A percentile compares a stretch with the other conserved stretches of the same genome.
These are phyloP conservation scores for Lodderomyces metapsilosis DNA, from an alignment of 1,139 yeast genomes.

Conservation along the genomic window DNA sequence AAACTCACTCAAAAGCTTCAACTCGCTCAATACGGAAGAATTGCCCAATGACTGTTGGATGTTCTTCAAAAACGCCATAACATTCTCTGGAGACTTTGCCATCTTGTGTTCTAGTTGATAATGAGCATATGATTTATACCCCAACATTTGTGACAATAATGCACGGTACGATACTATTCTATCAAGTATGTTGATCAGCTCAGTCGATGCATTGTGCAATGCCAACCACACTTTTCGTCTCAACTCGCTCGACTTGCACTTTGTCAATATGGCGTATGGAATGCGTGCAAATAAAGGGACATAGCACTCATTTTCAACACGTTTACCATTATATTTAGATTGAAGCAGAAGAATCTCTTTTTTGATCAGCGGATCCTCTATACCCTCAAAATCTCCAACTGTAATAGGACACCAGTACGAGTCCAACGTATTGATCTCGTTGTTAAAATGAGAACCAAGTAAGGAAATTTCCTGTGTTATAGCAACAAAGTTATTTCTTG, in stretches of 20 bases:
- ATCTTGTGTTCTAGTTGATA: constrained; percentile 87
- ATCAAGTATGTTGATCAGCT: constrained; percentile 62
- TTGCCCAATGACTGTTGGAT: constrained; percentile 45
- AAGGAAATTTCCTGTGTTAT: constrained; percentile 80
- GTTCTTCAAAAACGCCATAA: constrained; percentile 61
- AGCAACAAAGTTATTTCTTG: constrained; percentile 69
- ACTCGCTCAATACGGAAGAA: constrained; percentile 61
- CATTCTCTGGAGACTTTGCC: constrained; percentile 83
- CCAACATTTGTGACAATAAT: constrained; percentile 70
- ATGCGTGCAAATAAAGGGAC: constrained; percentile 70
- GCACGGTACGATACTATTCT: constrained; percentile 66
- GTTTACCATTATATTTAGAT: constrained; percentile 17
- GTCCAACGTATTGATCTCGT: constrained; percentile 50
- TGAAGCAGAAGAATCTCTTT: constrained; percentile 29
- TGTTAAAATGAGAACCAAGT: constrained; percentile 75
- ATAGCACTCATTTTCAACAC: constrained; percentile 13
- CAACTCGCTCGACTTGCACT: constrained; percentile 54
- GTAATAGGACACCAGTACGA: constrained; percentile 39
- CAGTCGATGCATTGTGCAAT: constrained; percentile 55
- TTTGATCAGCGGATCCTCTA: constrained; percentile 23
- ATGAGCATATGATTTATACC: constrained; percentile 67
- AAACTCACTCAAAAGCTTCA: constrained; percentile 40
- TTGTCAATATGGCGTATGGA: constrained; percentile 64
- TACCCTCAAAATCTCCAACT: constrained; percentile 28
- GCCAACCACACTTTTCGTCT: constrained; percentile 75